A percentile compares a stretch with the other conserved stretches of the same genome.
phyloP scores from a whole-genome alignment of 768 basidiomycete genomes.

The Phylloporus sp. region DNA sequence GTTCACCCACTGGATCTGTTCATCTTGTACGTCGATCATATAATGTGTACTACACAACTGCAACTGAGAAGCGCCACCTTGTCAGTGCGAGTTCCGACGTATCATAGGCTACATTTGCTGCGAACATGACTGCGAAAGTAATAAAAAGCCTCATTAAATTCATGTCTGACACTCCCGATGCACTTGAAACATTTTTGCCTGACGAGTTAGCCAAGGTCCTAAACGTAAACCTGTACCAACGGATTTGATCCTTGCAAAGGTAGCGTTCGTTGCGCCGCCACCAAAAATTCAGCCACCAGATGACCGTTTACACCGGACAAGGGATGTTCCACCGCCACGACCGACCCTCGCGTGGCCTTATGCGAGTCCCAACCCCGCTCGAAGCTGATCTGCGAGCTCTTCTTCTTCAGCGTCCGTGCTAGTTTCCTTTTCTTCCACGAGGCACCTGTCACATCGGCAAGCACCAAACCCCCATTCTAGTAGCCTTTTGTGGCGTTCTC shows the following conservation, averaged over 20 bases:
- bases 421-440: slow-evolving; percentile 45
- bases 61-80: background rate
- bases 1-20: slow-evolving; percentile 7
- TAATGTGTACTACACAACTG: slow-evolving; percentile 6
- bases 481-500: slow-evolving; percentile 47
- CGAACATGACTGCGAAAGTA: no score
- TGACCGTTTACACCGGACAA: background rate
- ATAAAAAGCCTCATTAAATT: no score
- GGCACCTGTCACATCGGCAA: slow-evolving; percentile 67
- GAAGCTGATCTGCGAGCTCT: slow-evolving; percentile 56
- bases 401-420: slow-evolving; percentile 17
- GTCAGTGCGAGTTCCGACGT: background rate
- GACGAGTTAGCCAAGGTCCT: no score
- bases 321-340: background rate
- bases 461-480: slow-evolving; percentile 71
- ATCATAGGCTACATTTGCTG: no score
- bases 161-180: no score
- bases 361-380: slow-evolving; percentile 56
- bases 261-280: no score
- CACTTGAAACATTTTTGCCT: no score
- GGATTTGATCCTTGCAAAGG: no score
- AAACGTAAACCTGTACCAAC: no score
- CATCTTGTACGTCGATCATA: slow-evolving; percentile 7
- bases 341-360: slow-evolving; percentile 21
- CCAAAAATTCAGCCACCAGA: background rate